Evolutionary conservation across 164 flowering plant species (phyloP).

Genomic region (Stephania yunnanensis): DNA sequence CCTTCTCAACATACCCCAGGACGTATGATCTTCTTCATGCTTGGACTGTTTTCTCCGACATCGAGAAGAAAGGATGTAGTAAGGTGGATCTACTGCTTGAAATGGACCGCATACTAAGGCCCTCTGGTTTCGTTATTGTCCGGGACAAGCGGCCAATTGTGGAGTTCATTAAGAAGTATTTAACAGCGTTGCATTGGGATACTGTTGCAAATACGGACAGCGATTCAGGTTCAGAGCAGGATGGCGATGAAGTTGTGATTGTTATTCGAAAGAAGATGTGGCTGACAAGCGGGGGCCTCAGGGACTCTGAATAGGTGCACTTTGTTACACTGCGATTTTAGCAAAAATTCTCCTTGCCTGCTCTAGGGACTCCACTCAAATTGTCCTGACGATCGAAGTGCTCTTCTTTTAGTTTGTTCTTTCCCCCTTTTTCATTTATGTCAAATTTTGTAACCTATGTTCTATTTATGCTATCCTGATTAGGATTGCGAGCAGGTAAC

Average conservation of each 20-base stretch:
- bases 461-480: constrained; percentile 5
- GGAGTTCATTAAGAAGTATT: constrained; percentile 55
- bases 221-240: constrained; percentile 38
- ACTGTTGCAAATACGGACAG: constrained; percentile 38
- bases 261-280: constrained; percentile 69
- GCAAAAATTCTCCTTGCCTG: background rate
- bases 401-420: background rate
- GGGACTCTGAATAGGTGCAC: constrained; percentile 12
- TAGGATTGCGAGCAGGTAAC: constrained; percentile 2
- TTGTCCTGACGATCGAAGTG: background rate
- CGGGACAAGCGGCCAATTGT: constrained; percentile 53
- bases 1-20: constrained; percentile 40
- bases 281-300: constrained; percentile 35
- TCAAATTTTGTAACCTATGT: constrained; percentile 1
- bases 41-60: constrained; percentile 69
- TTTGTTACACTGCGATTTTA: background rate
- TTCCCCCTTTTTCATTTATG: background rate
- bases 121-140: constrained; percentile 64
- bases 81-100: constrained; percentile 67
- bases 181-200: constrained; percentile 76
- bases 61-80: constrained; percentile 71
- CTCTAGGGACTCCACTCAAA: background rate
- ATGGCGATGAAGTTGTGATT: constrained; percentile 46
- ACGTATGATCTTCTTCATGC: constrained; percentile 89
- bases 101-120: constrained; percentile 89